Base-by-base conservation (phyloP, 1,284 basidiomycete species). In the Veloporphyrellus conicus region DNA sequence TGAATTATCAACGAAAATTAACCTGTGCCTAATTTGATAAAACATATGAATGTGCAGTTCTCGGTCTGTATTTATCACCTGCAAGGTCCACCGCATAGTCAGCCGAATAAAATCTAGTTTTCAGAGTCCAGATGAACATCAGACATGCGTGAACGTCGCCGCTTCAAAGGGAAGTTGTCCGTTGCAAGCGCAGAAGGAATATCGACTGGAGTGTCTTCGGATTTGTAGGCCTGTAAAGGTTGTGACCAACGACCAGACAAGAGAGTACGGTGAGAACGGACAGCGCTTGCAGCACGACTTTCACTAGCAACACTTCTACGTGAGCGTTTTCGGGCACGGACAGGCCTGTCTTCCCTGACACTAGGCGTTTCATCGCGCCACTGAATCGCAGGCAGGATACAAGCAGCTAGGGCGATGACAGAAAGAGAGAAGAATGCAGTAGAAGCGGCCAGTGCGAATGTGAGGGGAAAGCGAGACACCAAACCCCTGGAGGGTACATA, bases 401-500 rank as follows among this genome's bases (percentile, higher is more conserved):
- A 86, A 7, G 71, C 71, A 2, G 71, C 76, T 11, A 71, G 48
- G 35, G 57, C 39, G 25, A 61, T 46, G 25, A 63, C 29, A 33
- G 70, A 68, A 27, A 72, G 55, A 32, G 62, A 53, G 50, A 71
- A 66, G 54, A 80, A 79, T 5, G 64, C 47, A 14, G 61, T 52
- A 3, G 71, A 66, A 5, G 77, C 72, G 10, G 63, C 48, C n/a
- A 73, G 20, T 3, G 73, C 70, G 31, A 68, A 76, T 15, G 73
- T 54, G n/a, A 87, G 54, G 1, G 87, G 87, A 66, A 83, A 86
- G 29, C 81, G 79, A 22, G 80, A 77, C n/a, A 84, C 71, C 6
- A 88, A 58, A 20, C 85, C 84, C 22, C 87, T 89, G 8, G 20
- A 37, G 34, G 35, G 22, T 8, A 25, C 14, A 32, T 32, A 2